phyloP scores from a whole-genome alignment of 495 filamentous ascomycete species.

The Lophiotrema nucula region DNA sequence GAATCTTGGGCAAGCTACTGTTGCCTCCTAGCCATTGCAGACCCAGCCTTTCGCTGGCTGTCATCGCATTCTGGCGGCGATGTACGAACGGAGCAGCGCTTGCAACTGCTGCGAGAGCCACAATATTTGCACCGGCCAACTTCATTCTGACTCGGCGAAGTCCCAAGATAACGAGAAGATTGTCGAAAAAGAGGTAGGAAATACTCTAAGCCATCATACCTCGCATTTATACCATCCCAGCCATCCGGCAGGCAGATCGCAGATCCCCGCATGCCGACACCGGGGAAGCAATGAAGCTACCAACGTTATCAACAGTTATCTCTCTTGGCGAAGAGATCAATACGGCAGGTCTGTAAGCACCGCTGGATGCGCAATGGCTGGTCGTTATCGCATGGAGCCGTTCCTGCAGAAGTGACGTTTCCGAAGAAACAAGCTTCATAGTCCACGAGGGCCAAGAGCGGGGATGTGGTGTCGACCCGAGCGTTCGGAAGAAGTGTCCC shows the following conservation, averaged over 20 bases:
- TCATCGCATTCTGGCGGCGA: slow-evolving; percentile 11
- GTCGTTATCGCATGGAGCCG: slow-evolving; percentile 13
- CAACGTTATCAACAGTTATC: neutral
- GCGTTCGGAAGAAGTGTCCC: slow-evolving; percentile 3
- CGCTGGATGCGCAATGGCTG: neutral
- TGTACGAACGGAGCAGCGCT: neutral
- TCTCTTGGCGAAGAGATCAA: slow-evolving; percentile 12
- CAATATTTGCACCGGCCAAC: too few relatives aligned
- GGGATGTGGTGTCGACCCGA: neutral
- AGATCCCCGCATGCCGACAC: neutral
- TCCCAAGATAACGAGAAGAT: too few relatives aligned
- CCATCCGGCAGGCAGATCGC: too few relatives aligned
- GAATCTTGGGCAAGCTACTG: slow-evolving; percentile 16
- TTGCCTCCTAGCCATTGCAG: slow-evolving; percentile 19
- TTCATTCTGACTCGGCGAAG: too few relatives aligned
- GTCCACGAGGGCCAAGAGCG: neutral
- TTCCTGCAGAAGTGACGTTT: slow-evolving; percentile 4
- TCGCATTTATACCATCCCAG: too few relatives aligned
- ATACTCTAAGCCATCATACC: too few relatives aligned
- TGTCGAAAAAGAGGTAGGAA: too few relatives aligned
- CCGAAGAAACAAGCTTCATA: neutral
- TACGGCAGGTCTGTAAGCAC: slow-evolving; percentile 7
- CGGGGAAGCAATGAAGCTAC: neutral
- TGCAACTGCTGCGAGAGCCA: neutral
- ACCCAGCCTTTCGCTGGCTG: slow-evolving; percentile 19